phyloP scores from a whole-genome alignment of 2,329 filamentous ascomycete species.

The Phaeosphaeria sp. region DNA sequence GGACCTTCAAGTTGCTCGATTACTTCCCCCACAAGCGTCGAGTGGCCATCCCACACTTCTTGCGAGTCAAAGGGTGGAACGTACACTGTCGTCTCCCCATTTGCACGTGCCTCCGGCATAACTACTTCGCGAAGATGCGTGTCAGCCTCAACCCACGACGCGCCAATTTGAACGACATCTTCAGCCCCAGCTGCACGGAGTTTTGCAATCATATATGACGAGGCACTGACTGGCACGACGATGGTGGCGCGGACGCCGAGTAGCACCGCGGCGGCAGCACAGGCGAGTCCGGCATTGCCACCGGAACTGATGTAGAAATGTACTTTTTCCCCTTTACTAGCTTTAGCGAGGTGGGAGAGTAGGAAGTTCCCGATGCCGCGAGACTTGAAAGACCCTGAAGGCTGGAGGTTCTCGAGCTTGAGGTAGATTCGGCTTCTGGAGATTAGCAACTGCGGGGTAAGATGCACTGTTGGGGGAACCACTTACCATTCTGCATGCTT shows the following conservation, averaged over 20 bases:
- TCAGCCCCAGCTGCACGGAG: constrained; percentile 69
- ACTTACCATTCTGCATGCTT: constrained; percentile 70
- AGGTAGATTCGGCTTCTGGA: constrained; percentile 71
- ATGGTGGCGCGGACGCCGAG: constrained; percentile 72
- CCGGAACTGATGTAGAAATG: constrained; percentile 81
- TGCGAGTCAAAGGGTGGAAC: constrained; percentile 72
- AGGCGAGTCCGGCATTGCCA: constrained; percentile 83
- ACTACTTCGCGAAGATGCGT: constrained; percentile 65
- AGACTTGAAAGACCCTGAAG: constrained; percentile 83
- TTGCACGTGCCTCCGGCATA: constrained; percentile 41
- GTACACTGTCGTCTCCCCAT: constrained; percentile 55
- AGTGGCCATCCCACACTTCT: constrained; percentile 69
- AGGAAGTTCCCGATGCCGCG: constrained; percentile 73
- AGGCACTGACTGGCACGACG: constrained; percentile 70
- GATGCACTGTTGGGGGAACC: not conserved
- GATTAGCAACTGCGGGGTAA: not conserved
- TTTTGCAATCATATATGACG: constrained; percentile 72
- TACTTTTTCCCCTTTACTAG: constrained; percentile 32
- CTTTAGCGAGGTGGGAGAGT: constrained; percentile 51
- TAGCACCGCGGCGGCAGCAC: constrained; percentile 70
- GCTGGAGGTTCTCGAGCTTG: constrained; percentile 83
- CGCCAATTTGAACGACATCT: constrained; percentile 70
- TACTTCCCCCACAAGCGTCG: constrained; percentile 61
- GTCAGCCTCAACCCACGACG: constrained; percentile 72
- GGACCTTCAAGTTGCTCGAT: constrained; percentile 44